A percentile compares a stretch with the other conserved stretches of the same genome.
phyloP scores from a whole-genome alignment of 169 alveolate genomes.

The Eimeria tenella region DNA sequence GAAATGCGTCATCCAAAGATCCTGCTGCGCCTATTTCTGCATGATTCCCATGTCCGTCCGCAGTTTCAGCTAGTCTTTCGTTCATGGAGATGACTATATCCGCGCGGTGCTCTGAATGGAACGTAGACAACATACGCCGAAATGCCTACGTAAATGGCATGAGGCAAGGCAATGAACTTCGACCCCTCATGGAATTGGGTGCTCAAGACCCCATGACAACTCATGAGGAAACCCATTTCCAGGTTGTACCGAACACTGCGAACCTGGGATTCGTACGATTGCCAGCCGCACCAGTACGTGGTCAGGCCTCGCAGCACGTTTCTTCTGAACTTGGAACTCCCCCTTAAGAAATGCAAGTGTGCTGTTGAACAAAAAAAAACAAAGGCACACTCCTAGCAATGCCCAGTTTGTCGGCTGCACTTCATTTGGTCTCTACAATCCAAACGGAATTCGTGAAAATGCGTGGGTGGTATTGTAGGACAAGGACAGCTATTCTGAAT shows the following conservation, averaged over 20 bases:
- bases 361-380: slow-evolving; percentile 28
- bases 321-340: slow-evolving; percentile 39
- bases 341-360: slow-evolving; percentile 38
- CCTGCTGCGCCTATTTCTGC: background rate
- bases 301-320: slow-evolving; percentile 4
- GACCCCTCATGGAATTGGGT: background rate
- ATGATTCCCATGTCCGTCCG: background rate
- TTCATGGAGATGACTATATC: slow-evolving; percentile 58
- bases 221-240: background rate
- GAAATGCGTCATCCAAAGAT: slow-evolving; percentile 48
- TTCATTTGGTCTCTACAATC: too few relatives aligned
- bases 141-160: background rate
- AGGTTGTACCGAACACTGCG: background rate
- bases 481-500: too few relatives aligned
- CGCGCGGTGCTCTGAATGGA: slow-evolving; percentile 71
- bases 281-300: slow-evolving; percentile 65
- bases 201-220: too few relatives aligned
- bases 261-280: slow-evolving; percentile 54
- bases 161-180: background rate
- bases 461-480: too few relatives aligned
- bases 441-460: too few relatives aligned
- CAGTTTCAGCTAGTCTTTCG: background rate
- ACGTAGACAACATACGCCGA: background rate
- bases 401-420: too few relatives aligned
- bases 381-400: background rate